Evolutionary conservation across 768 basidiomycete species (phyloP).

Genomic region (Lactifluus hygrophoroides): DNA sequence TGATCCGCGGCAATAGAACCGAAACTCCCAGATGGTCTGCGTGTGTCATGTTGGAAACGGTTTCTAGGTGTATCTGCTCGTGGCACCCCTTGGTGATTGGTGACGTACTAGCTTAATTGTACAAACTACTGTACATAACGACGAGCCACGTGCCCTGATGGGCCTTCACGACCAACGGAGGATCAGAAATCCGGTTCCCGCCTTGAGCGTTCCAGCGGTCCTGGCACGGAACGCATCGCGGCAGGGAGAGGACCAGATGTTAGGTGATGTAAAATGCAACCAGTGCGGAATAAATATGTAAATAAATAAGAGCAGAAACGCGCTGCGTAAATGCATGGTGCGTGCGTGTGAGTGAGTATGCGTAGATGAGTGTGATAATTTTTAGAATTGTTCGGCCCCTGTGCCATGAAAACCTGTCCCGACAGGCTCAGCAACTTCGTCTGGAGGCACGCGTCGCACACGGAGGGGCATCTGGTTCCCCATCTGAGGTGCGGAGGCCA

Average conservation of each 20-base stretch:
- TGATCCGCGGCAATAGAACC: no score
- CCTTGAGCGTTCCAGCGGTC: neutral
- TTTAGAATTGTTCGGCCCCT: neutral
- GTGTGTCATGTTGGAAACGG: no score
- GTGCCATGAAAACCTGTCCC: neutral
- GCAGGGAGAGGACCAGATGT: neutral
- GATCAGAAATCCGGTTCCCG: no score
- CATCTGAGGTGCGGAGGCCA: conserved; percentile 43
- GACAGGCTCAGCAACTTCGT: neutral
- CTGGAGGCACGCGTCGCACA: conserved; percentile 29
- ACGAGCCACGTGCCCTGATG: no score
- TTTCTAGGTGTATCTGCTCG: no score
- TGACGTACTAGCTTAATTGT: no score
- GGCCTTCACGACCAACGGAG: no score
- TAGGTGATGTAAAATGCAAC: no score
- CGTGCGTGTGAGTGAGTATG: no score
- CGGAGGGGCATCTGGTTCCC: conserved; percentile 57
- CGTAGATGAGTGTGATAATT: neutral
- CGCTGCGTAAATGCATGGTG: neutral
- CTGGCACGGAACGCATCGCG: neutral
- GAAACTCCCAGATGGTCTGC: no score
- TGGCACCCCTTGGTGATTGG: no score
- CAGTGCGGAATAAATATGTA: neutral
- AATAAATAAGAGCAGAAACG: neutral
- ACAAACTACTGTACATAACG: no score